These are phyloP conservation scores for Fusarium sp. DNA, from an alignment of 2,329 filamentous ascomycete species.

Conservation along the genomic window DNA sequence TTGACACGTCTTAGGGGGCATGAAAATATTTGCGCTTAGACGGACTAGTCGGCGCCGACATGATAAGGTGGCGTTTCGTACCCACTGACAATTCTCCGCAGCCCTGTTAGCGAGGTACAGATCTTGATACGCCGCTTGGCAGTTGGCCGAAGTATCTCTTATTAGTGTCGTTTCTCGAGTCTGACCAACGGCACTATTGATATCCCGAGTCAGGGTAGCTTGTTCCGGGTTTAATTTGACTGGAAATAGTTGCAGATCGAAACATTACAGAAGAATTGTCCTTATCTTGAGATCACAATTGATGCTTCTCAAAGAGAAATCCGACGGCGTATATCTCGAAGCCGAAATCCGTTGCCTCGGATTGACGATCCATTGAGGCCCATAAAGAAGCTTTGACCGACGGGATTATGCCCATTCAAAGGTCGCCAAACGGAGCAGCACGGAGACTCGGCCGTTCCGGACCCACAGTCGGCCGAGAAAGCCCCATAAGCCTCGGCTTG, in stretches of 20 bases:
- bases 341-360: slow-evolving; percentile 33
- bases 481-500: slow-evolving; percentile 33
- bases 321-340: background rate
- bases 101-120: slow-evolving; percentile 2
- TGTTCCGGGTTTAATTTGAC: background rate
- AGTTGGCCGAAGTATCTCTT: background rate
- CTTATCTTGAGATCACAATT: background rate
- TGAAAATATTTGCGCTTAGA: slow-evolving; percentile 21
- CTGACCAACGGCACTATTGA: background rate
- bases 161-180: background rate
- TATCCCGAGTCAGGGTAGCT: background rate
- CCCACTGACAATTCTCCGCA: slow-evolving; percentile 18
- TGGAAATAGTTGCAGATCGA: background rate
- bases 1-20: slow-evolving; percentile 11
- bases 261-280: background rate
- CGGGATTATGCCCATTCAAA: slow-evolving; percentile 17
- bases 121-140: background rate
- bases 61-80: slow-evolving; percentile 10
- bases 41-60: background rate
- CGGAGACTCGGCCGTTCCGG: slow-evolving; percentile 31
- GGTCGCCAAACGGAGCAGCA: slow-evolving; percentile 12
- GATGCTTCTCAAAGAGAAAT: background rate
- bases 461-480: slow-evolving; percentile 41
- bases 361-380: background rate
- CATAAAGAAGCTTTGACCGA: slow-evolving; percentile 1